These are phyloP conservation scores for Salix arbutifolia DNA, from an alignment of 345 rosid species.

Conservation along the genomic window DNA sequence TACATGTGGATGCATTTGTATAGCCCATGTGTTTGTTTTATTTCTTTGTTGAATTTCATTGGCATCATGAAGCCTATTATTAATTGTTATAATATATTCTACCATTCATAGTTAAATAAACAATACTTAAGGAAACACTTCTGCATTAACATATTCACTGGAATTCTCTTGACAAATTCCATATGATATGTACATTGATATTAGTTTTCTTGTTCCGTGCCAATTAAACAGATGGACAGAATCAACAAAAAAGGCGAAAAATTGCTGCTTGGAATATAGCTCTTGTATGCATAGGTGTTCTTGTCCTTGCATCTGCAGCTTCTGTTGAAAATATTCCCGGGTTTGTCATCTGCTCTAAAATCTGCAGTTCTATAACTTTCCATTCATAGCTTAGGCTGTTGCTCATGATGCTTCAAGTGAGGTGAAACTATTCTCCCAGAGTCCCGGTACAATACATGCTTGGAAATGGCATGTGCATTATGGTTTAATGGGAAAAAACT, in stretches of 20 bases:
- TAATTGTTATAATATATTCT: too few species aligned
- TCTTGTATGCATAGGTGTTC: constrained; percentile 44
- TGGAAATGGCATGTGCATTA: background rate
- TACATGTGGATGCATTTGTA: too few species aligned
- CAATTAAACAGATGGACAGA: constrained; percentile 31
- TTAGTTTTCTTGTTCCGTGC: background rate
- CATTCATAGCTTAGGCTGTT: background rate
- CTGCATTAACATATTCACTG: too few species aligned
- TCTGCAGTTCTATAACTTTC: background rate
- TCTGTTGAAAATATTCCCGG: constrained; percentile 49
- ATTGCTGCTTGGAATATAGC: constrained; percentile 60
- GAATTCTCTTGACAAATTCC: background rate
- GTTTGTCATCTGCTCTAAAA: constrained; percentile 21
- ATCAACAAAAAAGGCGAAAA: constrained; percentile 42
- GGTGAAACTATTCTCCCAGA: background rate
- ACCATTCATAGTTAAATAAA: too few species aligned
- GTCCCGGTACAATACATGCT: background rate
- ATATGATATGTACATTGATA: background rate
- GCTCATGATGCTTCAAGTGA: background rate
- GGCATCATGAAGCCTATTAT: too few species aligned
- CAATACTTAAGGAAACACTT: too few species aligned
- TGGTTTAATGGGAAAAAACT: too few species aligned
- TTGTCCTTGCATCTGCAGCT: constrained; percentile 53
- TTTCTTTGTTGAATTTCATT: too few species aligned
- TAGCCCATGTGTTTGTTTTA: too few species aligned